Evolutionary conservation across 352 stramenopile species (phyloP).

Genomic region (Blastocystis hominis): DNA sequence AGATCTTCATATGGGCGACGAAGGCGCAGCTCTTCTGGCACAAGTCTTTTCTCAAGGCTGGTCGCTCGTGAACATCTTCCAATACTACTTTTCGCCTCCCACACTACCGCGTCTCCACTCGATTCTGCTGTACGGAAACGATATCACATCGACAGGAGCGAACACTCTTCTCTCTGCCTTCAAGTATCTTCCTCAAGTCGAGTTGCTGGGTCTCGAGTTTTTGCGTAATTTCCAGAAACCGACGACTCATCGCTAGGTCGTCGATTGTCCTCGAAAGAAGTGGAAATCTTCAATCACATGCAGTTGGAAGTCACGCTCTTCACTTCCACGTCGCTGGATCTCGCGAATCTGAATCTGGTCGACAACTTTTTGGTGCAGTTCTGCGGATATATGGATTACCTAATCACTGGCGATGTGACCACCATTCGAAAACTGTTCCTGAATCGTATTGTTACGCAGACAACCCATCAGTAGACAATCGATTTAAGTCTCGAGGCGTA

Average conservation of each 20-base stretch:
- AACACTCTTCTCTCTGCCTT: background rate
- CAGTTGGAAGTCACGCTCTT: background rate
- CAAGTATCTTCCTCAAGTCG: constrained; percentile 19
- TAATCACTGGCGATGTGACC: background rate
- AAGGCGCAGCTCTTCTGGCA: background rate
- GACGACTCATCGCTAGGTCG: background rate
- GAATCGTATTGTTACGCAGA: background rate
- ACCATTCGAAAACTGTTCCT: background rate
- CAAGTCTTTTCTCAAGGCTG: constrained; percentile 27
- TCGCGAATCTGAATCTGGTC: background rate
- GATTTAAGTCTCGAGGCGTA: constrained; percentile 12
- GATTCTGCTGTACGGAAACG: constrained; percentile 36
- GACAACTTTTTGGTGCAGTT: constrained; percentile 43
- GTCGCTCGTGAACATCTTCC: constrained; percentile 48
- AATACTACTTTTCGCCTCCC: constrained; percentile 45
- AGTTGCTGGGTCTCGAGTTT: constrained; percentile 36
- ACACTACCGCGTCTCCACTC: constrained; percentile 21
- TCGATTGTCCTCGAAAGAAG: background rate
- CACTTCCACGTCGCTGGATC: background rate
- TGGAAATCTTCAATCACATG: background rate
- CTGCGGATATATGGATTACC: constrained; percentile 30
- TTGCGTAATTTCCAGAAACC: background rate
- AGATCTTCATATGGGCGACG: constrained; percentile 44
- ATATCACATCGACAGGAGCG: background rate
- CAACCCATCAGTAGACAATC: background rate